Conservation (phyloP, 345 rosid species). For the Carallia pectinifolia region DNA sequence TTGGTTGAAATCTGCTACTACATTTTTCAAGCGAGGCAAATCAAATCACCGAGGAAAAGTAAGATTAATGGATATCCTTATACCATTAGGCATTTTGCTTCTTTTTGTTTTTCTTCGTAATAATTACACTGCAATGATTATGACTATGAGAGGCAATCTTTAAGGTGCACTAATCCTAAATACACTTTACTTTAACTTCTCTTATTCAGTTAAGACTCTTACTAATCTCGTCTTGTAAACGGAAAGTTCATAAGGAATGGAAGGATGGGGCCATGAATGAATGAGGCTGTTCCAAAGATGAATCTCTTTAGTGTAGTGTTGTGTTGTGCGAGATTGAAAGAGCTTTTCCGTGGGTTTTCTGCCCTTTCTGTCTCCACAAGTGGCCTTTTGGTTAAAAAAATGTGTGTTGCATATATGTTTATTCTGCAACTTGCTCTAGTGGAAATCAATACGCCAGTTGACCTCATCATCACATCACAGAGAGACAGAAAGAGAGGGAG, state of each 20-base stretch:
- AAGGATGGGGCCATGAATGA: too few species aligned
- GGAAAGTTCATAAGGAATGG: constrained; percentile 29
- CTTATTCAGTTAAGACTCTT: background rate
- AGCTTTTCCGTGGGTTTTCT: constrained; percentile 2
- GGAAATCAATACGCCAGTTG: constrained; percentile 40
- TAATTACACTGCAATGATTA: constrained; percentile 36
- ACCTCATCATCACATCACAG: constrained; percentile 35
- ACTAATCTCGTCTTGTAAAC: background rate
- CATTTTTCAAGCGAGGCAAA: background rate
- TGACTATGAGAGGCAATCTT: constrained; percentile 26
- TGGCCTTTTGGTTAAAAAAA: constrained; percentile 6
- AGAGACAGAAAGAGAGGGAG: background rate
- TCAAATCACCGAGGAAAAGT: background rate
- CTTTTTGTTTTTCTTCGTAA: constrained; percentile 20
- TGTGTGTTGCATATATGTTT: background rate
- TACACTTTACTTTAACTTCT: background rate
- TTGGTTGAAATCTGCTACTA: background rate
- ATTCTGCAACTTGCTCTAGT: constrained; percentile 36
- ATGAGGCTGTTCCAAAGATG: too few species aligned
- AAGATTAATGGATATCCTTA: background rate
- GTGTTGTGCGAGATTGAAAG: too few species aligned
- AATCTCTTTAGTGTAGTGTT: too few species aligned
- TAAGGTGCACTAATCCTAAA: constrained; percentile 16
- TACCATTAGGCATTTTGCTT: background rate
- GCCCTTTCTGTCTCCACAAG: constrained; percentile 14